Evolutionary conservation across 177 flowering plant species (phyloP), one percentile per base, ranked within the genome.

Genomic region (Vitis hybrid): DNA sequence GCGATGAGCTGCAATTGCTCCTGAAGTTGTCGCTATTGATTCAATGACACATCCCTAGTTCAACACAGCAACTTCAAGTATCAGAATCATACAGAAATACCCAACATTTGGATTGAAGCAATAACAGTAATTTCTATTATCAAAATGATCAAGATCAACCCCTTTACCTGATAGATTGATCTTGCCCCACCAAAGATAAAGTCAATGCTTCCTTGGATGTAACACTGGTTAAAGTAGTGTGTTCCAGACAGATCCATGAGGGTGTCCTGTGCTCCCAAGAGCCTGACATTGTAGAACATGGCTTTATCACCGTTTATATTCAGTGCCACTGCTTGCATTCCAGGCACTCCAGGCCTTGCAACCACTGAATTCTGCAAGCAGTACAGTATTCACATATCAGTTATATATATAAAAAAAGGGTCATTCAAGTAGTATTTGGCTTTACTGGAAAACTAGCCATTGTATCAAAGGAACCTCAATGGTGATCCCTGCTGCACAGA

Each of bases 1-100:
- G 63, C 88, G 92, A 12, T 92, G 92, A 5, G 99, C 99, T 56
- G 99, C 97, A 11, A 95, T 82, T 1, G 99, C 97, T 68, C 98
- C 98, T 0, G 67, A 75, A 4, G 57, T 74, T 8, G 65, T 56
- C 0, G 93, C 97, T 4, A 76, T 81, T 13, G 97, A 89, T 21
- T 82, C 87, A 19, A 95, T 77, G 14, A 62, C 64, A 70, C 96
- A 95, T 0, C 81, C 83, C 99, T 92, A 79, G 11, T 64, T 57
- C 60, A 49, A 9, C 10, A 68, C 22, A 65, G 49, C 16, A 62
- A 66, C 1, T 15, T 21, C 13, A 13, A 16, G 10, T 3, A 50
- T 51, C 18, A 58, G 53, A 62, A 57, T 22, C 13, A 53, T 26
- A 26, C 29, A 26, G 29, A 26, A 26, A 26, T 26, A 26, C 29